Conservation (phyloP, 768 basidiomycete genomes). For the Boletus fagicola region DNA sequence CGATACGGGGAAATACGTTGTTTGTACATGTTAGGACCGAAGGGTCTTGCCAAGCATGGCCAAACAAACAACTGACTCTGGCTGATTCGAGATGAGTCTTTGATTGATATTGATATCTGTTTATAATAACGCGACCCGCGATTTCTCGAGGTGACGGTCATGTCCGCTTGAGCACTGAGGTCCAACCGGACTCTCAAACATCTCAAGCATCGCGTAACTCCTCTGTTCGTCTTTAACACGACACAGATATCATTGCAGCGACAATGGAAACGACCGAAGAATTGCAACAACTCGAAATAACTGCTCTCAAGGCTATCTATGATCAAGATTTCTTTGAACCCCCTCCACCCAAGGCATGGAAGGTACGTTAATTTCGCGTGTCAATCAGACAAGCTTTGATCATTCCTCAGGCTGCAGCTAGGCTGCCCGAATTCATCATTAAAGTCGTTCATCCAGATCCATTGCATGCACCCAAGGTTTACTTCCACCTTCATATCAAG, state of each 20-base stretch:
- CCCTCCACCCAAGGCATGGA: constrained; percentile 81
- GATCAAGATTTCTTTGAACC: constrained; percentile 72
- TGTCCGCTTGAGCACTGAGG: constrained; percentile 79
- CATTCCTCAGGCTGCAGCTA: constrained; percentile 53
- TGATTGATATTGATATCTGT: constrained; percentile 2
- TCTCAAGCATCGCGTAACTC: constrained; percentile 47
- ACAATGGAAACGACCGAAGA: constrained; percentile 74
- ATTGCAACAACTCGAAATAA: constrained; percentile 67
- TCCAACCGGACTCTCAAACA: constrained; percentile 60
- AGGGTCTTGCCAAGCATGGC: constrained; percentile 10
- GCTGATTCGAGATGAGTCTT: constrained; percentile 4
- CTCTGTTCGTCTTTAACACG: constrained; percentile 21
- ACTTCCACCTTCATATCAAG: constrained; percentile 69
- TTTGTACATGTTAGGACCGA: constrained; percentile 21
- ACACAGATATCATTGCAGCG: constrained; percentile 11
- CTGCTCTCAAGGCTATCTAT: constrained; percentile 77
- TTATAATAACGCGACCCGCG: constrained; percentile 2
- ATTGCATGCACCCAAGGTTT: constrained; percentile 54
- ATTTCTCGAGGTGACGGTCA: constrained; percentile 33
- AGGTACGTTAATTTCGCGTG: constrained; percentile 43
- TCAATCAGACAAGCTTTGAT: constrained; percentile 4
- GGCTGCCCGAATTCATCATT: constrained; percentile 75
- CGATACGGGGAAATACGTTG: constrained; percentile 10
- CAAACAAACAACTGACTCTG: constrained; percentile 23
- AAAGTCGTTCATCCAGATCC: constrained; percentile 65